Percentiles rank a stretch among this genome's conserved stretches.
Conservation (phyloP, 805 yeast species). For the Metschnikowia gelsemii region DNA sequence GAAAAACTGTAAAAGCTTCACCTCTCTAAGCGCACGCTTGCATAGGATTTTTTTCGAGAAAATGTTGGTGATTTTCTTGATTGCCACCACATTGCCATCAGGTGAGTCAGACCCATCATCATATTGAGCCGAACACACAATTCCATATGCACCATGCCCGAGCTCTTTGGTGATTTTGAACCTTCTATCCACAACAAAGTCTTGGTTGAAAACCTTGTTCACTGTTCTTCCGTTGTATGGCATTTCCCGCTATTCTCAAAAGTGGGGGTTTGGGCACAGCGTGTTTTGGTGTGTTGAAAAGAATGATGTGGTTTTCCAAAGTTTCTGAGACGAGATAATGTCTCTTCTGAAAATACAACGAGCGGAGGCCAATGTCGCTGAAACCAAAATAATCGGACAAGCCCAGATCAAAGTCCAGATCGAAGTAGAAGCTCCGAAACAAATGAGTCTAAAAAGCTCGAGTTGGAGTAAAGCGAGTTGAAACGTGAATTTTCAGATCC, state of each 20-base stretch:
- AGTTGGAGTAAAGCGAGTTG: too few species aligned
- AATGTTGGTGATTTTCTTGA: slow-evolving; percentile 92
- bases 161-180: slow-evolving; percentile 88
- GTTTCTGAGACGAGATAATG: too few species aligned
- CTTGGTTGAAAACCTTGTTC: slow-evolving; percentile 64
- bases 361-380: too few species aligned
- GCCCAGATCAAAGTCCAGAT: too few species aligned
- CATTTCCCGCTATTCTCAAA: slow-evolving; percentile 8
- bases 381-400: too few species aligned
- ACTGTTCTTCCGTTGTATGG: slow-evolving; percentile 35
- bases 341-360: too few species aligned
- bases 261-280: too few species aligned
- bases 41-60: slow-evolving; percentile 88
- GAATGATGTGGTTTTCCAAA: too few species aligned
- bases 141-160: slow-evolving; percentile 98
- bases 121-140: slow-evolving; percentile 91
- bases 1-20: slow-evolving; percentile 86
- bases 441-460: too few species aligned
- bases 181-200: slow-evolving; percentile 84
- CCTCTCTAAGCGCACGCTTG: slow-evolving; percentile 87
- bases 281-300: not conserved
- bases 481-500: too few species aligned
- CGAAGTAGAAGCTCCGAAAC: too few species aligned
- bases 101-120: slow-evolving; percentile 54
- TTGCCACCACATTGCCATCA: slow-evolving; percentile 64